Conservation (phyloP, 75 land plant species). For the Pinus taeda region DNA sequence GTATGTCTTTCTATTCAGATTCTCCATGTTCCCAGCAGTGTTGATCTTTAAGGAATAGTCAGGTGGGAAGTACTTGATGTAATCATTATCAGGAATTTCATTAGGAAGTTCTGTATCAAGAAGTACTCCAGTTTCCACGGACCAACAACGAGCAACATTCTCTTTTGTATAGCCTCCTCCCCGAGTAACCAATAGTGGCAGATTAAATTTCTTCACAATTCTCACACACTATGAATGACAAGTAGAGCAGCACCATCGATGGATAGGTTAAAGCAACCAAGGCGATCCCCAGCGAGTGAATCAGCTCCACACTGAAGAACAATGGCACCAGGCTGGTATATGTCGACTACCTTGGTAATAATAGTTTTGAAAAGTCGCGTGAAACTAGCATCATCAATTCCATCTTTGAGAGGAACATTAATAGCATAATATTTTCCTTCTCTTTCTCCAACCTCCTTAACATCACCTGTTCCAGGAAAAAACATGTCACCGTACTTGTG, state of each 20-base stretch:
- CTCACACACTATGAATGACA: constrained; percentile 92
- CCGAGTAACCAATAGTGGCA: constrained; percentile 96
- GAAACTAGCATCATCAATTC: no score
- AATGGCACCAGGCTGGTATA: constrained; percentile 85
- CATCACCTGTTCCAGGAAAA: no score
- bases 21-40: constrained; percentile 62
- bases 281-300: constrained; percentile 97
- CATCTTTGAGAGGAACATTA: no score
- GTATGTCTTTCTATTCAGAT: constrained; percentile 89
- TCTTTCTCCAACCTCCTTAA: no score
- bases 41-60: constrained; percentile 71
- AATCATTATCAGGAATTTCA: constrained; percentile 96
- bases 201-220: constrained; percentile 87
- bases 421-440: no score
- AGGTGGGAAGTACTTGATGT: constrained; percentile 87
- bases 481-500: no score
- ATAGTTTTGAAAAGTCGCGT: no score
- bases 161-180: constrained; percentile 99
- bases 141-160: constrained; percentile 99
- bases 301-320: constrained; percentile 99
- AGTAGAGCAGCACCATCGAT: constrained; percentile 75
- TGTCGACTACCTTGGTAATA: constrained; percentile 88
- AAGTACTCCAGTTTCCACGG: constrained; percentile 96
- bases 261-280: constrained; percentile 98
- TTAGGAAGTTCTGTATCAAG: constrained; percentile 91